Evolutionary conservation across 345 rosid genomes (phyloP), one percentile per base, ranked within the genome.

Genomic region (Camelina hispida): DNA sequence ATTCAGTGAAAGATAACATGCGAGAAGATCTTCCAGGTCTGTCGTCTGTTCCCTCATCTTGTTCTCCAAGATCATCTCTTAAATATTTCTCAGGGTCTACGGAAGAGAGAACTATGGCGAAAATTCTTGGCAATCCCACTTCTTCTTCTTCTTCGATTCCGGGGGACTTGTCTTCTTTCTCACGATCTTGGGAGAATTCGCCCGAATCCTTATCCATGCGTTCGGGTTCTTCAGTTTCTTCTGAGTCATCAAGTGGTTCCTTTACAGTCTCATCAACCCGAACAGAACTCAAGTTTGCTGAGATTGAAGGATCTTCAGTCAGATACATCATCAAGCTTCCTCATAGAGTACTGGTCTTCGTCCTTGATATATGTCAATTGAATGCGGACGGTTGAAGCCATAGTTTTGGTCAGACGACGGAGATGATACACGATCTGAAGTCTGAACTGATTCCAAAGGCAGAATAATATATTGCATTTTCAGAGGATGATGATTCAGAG

Each of bases 21-120:
- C 95, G 8, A 93, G 97, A 56, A 93, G 93, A 60, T 91, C 89
- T 76, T 93, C 98, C 53, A 93, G 71, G 56, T 89, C 97, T 58
- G 23, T 22, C 23, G 83, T 85, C 1, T 87, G 80, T 10, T 80
- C 74, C 43, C 80, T 83, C 15, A 93, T 82, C 44, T 89, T 87
- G 58, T 91, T 87, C 84, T 85, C 98, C 73, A 80, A 74, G 9
- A 93, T 91, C 97, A 93, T 93, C 78, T 91, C 84, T 85, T 84
- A 93, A 93, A 77, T 93, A 96, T 52, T 68, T 87, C 75, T 81
- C 87, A 0, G 98, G 98, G 83, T 93, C 93, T 40, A 77, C 42
- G 5, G 98, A 91, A 3, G 87, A 77, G 74, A 89, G 81, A 32
- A 85, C 93, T 2, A 93, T 82, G 1, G 90, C 90, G 35, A n/a